A percentile compares a stretch with the other conserved stretches of the same genome.
Conservation (phyloP, 179 eudicot genomes). For the Beta corolliflora region DNA sequence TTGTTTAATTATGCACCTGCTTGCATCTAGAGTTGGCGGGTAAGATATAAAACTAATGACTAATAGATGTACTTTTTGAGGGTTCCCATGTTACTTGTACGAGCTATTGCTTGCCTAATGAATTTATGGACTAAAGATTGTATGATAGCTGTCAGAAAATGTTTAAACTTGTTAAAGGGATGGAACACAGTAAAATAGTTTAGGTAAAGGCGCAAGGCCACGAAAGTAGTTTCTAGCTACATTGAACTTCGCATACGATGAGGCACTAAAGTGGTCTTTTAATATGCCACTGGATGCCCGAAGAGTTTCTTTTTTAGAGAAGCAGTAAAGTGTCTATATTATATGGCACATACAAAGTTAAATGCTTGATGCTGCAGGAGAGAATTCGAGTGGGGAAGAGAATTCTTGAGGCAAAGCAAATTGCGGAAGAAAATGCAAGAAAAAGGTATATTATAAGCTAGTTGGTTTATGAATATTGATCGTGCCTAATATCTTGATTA, state of each 20-base stretch:
- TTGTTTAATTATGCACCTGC: neutral
- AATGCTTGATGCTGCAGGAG: constrained; percentile 45
- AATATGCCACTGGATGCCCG: neutral
- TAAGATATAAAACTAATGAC: neutral
- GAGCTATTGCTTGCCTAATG: constrained; percentile 3
- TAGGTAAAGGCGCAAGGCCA: neutral
- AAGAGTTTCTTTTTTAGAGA: neutral
- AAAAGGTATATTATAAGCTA: constrained; percentile 47
- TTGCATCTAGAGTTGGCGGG: neutral
- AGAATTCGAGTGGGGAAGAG: constrained; percentile 64
- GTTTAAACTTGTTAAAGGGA: neutral
- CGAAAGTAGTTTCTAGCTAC: neutral
- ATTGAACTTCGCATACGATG: neutral
- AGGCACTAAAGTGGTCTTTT: neutral
- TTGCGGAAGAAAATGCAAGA: constrained; percentile 70
- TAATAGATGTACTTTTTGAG: neutral
- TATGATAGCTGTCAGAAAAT: neutral
- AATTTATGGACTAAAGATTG: neutral
- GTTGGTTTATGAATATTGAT: constrained; percentile 5
- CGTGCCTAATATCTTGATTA: neutral
- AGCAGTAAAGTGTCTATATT: neutral
- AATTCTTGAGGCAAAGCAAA: constrained; percentile 51
- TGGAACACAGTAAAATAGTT: neutral
- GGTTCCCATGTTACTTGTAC: neutral
- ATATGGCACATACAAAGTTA: neutral